These are phyloP conservation scores for Tetrapisispora arboricola DNA, from an alignment of 805 yeast species.

Conservation along the genomic window DNA sequence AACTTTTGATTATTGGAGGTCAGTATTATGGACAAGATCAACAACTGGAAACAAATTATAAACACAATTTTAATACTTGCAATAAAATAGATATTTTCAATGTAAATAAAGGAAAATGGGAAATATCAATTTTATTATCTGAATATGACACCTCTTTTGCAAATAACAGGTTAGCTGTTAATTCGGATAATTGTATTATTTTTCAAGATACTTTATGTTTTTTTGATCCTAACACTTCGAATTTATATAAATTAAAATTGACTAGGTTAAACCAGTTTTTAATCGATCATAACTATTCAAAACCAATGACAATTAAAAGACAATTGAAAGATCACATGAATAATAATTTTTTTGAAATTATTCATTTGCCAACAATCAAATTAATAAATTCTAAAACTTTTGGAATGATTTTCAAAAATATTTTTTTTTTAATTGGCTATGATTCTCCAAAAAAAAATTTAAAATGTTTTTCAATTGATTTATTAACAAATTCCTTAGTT, in stretches of 20 bases:
- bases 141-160: conserved; percentile 4
- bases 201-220: conserved; percentile 11
- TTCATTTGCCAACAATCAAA: background rate
- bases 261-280: conserved; percentile 30
- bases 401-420: conserved; percentile 58
- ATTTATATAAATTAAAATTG: background rate
- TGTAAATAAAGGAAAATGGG: conserved; percentile 24
- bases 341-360: background rate
- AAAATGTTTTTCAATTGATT: conserved; percentile 24
- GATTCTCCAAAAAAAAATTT: conserved; percentile 26
- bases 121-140: conserved; percentile 26
- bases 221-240: background rate
- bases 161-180: conserved; percentile 23
- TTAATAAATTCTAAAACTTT: conserved; percentile 36
- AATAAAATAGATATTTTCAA: conserved; percentile 24
- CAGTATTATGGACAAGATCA: too few species aligned
- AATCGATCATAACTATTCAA: too few species aligned
- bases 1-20: conserved; percentile 27
- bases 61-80: conserved; percentile 8
- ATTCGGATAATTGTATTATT: conserved; percentile 27
- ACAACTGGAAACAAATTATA: too few species aligned
- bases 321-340: background rate
- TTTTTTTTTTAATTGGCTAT: conserved; percentile 52
- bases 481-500: conserved; percentile 44
- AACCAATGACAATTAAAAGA: too few species aligned